Percentiles rank a stretch among this genome's conserved stretches.
Evolutionary conservation across 345 rosid species (phyloP).

Genomic region (Pseudoturritis turrita): DNA sequence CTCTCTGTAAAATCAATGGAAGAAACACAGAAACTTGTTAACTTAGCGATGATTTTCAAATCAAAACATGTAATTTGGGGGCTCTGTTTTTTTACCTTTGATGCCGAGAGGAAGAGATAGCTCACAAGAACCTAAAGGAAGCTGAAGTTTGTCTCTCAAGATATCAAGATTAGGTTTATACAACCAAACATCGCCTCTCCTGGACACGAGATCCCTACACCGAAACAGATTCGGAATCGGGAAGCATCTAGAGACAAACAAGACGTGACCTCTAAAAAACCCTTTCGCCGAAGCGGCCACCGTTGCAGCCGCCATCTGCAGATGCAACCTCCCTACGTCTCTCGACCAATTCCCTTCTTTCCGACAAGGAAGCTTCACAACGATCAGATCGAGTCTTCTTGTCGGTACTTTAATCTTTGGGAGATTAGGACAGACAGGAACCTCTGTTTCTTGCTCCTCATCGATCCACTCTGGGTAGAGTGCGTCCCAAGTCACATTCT

Average conservation of each 20-base stretch:
- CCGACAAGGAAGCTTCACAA: constrained; percentile 89
- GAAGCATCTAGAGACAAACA: constrained; percentile 62
- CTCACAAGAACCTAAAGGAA: constrained; percentile 91
- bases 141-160: constrained; percentile 68
- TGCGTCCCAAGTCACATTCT: constrained; percentile 73
- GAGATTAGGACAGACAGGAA: constrained; percentile 65
- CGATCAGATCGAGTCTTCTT: constrained; percentile 62
- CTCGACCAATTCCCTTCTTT: constrained; percentile 87
- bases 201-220: constrained; percentile 67
- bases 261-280: constrained; percentile 59
- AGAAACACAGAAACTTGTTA: background rate
- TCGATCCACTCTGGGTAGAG: constrained; percentile 96
- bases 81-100: constrained; percentile 41
- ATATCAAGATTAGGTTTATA: constrained; percentile 63
- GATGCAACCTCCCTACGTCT: constrained; percentile 77
- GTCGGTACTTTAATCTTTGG: constrained; percentile 67
- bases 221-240: constrained; percentile 80
- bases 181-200: constrained; percentile 61
- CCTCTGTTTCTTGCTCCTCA: constrained; percentile 86
- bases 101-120: constrained; percentile 79
- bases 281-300: constrained; percentile 72
- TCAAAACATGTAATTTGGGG: background rate
- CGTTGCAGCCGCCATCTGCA: constrained; percentile 82
- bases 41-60: background rate
- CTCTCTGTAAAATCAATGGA: constrained; percentile 37